Conservation (phyloP, 202 grass and related monocot species). For the Hordeum pubiflorum region DNA sequence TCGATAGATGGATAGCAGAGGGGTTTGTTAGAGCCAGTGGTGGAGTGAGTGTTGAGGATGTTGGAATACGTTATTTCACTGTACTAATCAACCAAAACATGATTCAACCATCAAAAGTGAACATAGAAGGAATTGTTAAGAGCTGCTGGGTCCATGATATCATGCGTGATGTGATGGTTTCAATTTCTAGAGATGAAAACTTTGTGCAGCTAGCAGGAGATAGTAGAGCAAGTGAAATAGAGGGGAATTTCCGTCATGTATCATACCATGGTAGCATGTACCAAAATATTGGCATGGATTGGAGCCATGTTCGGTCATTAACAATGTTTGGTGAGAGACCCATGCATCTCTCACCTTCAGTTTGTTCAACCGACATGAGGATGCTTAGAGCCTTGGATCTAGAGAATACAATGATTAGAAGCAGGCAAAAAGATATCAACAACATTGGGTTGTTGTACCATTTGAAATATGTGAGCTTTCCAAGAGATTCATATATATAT, state of each 20-base stretch:
- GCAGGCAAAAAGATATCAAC: neutral
- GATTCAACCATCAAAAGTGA: neutral
- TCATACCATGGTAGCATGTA: neutral
- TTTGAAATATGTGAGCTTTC: neutral
- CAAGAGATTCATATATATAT: too few species aligned
- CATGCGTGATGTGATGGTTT: too few species aligned
- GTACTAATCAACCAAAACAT: constrained; percentile 17
- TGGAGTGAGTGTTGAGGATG: neutral
- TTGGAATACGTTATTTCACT: neutral
- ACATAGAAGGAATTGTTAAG: neutral
- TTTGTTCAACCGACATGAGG: neutral
- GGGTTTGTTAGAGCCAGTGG: neutral
- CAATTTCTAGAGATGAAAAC: constrained; percentile 15
- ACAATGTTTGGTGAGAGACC: neutral
- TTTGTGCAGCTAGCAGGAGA: neutral
- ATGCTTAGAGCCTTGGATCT: constrained; percentile 35
- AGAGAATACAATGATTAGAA: fast-evolving
- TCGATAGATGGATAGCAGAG: constrained; percentile 20
- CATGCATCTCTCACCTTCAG: too few species aligned
- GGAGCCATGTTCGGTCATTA: neutral
- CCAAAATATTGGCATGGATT: neutral
- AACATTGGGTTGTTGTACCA: neutral
- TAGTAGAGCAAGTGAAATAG: neutral
- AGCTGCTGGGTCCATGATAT: constrained; percentile 23
- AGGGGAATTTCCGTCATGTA: neutral